phyloP scores from a whole-genome alignment of 805 yeast genomes.

The Kazachstania taianensis region DNA sequence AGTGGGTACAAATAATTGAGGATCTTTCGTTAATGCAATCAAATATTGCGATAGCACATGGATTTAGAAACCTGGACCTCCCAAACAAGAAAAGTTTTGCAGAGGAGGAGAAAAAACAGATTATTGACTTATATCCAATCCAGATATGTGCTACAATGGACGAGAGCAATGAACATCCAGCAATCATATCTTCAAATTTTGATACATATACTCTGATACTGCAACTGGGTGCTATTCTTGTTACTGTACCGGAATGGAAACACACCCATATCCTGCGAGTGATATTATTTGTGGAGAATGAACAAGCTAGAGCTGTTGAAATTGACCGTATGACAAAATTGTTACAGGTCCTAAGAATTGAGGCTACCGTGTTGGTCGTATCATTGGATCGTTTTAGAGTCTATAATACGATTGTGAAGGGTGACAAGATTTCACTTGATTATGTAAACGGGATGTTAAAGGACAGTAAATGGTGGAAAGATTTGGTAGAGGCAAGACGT shows the following conservation, averaged over 20 bases:
- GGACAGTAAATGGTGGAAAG: slow-evolving; percentile 82
- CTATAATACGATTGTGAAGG: slow-evolving; percentile 72
- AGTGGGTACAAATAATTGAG: slow-evolving; percentile 90
- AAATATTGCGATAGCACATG: slow-evolving; percentile 89
- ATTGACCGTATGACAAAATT: slow-evolving; percentile 47
- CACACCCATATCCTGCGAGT: slow-evolving; percentile 64
- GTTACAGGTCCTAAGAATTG: slow-evolving; percentile 69
- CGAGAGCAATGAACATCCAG: slow-evolving; percentile 17
- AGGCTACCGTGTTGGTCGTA: slow-evolving; percentile 67
- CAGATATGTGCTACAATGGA: slow-evolving; percentile 82
- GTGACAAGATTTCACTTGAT: slow-evolving; percentile 37
- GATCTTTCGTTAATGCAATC: slow-evolving; percentile 82
- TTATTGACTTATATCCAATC: slow-evolving; percentile 87
- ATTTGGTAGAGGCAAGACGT: slow-evolving; percentile 49
- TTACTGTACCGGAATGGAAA: slow-evolving; percentile 92
- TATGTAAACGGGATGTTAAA: slow-evolving; percentile 42
- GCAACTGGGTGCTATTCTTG: slow-evolving; percentile 86
- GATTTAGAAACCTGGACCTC: slow-evolving; percentile 57
- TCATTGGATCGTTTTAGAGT: slow-evolving; percentile 49
- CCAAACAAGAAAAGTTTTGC: slow-evolving; percentile 40
- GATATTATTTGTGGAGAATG: slow-evolving; percentile 79
- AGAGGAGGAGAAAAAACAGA: slow-evolving; percentile 32
- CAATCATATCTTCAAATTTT: slow-evolving; percentile 73
- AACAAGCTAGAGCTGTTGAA: slow-evolving; percentile 64
- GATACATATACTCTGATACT: slow-evolving; percentile 91